Conservation (phyloP, 2,329 filamentous ascomycete genomes). For the Cordyceps farinosa region DNA sequence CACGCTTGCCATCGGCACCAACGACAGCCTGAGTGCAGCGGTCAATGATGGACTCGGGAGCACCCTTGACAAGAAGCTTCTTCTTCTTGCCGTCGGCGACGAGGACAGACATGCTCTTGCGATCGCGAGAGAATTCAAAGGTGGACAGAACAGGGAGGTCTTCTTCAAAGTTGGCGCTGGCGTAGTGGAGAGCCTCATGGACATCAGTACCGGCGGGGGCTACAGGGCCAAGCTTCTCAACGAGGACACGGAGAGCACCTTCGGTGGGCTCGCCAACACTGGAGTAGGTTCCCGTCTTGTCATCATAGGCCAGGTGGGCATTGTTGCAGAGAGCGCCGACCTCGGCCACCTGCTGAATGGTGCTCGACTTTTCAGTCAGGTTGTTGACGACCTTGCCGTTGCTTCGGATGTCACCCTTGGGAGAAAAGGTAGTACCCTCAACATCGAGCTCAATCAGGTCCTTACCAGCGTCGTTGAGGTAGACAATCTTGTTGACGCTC, state of each 20-base stretch:
- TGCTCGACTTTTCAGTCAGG: conserved; percentile 67
- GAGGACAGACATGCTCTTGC: conserved; percentile 98
- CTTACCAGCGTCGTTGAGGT: conserved; percentile 69
- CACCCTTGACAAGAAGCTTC: conserved; percentile 91
- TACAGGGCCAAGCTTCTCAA: conserved; percentile 89
- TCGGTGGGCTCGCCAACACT: conserved; percentile 94
- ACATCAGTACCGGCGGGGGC: conserved; percentile 52
- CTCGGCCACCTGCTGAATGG: conserved; percentile 72
- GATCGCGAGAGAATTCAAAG: conserved; percentile 94
- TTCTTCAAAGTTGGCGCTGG: conserved; percentile 81
- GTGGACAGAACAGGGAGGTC: conserved; percentile 73
- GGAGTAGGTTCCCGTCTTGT: conserved; percentile 68
- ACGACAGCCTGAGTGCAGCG: conserved; percentile 80
- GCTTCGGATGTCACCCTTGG: conserved; percentile 68
- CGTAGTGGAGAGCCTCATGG: conserved; percentile 70
- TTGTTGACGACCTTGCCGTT: conserved; percentile 67
- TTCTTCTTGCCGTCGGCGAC: conserved; percentile 67
- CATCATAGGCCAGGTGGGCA: conserved; percentile 75
- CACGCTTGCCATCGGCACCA: conserved; percentile 74
- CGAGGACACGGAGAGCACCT: conserved; percentile 83
- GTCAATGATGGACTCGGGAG: conserved; percentile 90
- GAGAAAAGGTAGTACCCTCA: conserved; percentile 88
- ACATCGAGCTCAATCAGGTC: conserved; percentile 83
- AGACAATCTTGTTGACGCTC: conserved; percentile 92
- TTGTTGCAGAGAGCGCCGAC: conserved; percentile 84